phyloP scores from a whole-genome alignment of 495 filamentous ascomycete species.

The Aspergillus carlsbadensis region DNA sequence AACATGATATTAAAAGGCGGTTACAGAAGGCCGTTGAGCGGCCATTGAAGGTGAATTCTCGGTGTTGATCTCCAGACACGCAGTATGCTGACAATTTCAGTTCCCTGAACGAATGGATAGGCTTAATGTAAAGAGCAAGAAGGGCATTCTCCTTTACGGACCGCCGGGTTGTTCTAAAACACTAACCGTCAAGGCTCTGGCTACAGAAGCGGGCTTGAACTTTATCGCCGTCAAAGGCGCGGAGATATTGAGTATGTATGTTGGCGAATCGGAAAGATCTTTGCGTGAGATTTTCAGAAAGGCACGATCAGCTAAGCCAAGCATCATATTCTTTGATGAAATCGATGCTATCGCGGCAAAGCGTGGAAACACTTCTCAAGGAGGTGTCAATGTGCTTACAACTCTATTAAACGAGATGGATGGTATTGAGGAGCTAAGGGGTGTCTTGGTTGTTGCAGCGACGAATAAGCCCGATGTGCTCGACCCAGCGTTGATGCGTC shows the following conservation, averaged over 20 bases:
- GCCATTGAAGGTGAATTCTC: slow-evolving; percentile 57
- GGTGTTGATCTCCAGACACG: background rate
- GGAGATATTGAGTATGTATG: slow-evolving; percentile 95
- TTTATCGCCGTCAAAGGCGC: slow-evolving; percentile 97
- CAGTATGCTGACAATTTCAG: slow-evolving; percentile 29
- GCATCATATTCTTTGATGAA: slow-evolving; percentile 98
- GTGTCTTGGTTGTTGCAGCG: slow-evolving; percentile 87
- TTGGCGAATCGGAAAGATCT: slow-evolving; percentile 90
- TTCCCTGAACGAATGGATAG: slow-evolving; percentile 58
- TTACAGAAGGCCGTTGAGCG: slow-evolving; percentile 64
- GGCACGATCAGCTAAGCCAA: slow-evolving; percentile 80
- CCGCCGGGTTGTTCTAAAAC: slow-evolving; percentile 97
- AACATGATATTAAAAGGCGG: slow-evolving; percentile 72
- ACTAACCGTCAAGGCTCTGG: slow-evolving; percentile 86
- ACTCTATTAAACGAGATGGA: slow-evolving; percentile 96
- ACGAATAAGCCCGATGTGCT: slow-evolving; percentile 88
- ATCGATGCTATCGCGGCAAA: slow-evolving; percentile 90
- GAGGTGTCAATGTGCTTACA: slow-evolving; percentile 78
- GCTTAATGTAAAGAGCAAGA: slow-evolving; percentile 64
- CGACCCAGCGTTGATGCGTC: slow-evolving; percentile 83
- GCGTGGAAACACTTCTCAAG: slow-evolving; percentile 53
- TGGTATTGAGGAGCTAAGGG: slow-evolving; percentile 81
- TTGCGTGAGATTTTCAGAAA: slow-evolving; percentile 86
- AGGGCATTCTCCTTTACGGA: slow-evolving; percentile 89
- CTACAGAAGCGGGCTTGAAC: slow-evolving; percentile 87